Evolutionary conservation across 768 basidiomycete species (phyloP), one percentile per base, ranked within the genome.

Genomic region (Boletus tylopilopsis): DNA sequence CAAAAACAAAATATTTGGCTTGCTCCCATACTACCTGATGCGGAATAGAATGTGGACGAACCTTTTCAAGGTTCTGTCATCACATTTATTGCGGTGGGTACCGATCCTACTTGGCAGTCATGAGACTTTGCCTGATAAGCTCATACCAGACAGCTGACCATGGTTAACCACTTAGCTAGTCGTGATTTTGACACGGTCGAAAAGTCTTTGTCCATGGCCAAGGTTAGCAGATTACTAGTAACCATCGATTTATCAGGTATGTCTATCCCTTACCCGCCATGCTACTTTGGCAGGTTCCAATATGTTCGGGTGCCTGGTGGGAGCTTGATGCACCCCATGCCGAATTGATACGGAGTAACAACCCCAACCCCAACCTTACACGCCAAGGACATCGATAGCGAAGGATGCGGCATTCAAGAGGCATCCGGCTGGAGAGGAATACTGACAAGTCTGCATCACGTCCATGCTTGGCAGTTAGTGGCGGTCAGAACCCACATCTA

Each of bases 131-230:
- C 53, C 53, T 7, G 48, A 63, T 53, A 58, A 54, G 64, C 44
- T 54, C 58, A 50, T 63, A 50, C 49, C 45, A 33, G 46, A 49
- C 63, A 57, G 53, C 48, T 64, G 62, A 64, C 51, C 41, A 48
- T 42, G 55, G 50, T 57, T 64, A 65, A 54, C 42, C 46, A 35
- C 57, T 56, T 59, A 44, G 49, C 56, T 56, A 36, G 37, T 40
- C 21, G 8, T 16, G 35, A 23, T 51, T 57, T 45, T 58, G 44
- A 53, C 45, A 48, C 42, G 50, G 25, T 21, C 27, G 34, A 37
- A 24, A 36, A 8, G 46, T 24, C 38, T 13, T 5, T 24, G 10
- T 13, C 42, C 35, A 42, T 49, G 37, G 32, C 24, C 30, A 38
- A 49, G 50, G 51, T 63, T 57, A 55, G 43, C 58, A 49, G 46